Base-by-base conservation (phyloP, 2,329 filamentous ascomycete genomes). In the Chaetomiaceae sp. region DNA sequence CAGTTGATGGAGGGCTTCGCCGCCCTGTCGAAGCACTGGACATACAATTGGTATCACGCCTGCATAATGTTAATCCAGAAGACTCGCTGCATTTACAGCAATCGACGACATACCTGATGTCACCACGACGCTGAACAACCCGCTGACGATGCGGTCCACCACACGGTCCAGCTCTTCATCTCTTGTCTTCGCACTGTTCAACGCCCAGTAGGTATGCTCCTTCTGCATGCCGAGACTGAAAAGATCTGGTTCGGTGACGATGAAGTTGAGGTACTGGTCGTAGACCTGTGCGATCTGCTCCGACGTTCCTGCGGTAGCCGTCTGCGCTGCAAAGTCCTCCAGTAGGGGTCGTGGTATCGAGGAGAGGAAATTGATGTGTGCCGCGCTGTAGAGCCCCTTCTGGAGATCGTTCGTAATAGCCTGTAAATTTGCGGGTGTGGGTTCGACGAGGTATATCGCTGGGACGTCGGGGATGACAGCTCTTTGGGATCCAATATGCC, bases 231-330 rank as follows among this genome's bases (percentile, higher is more conserved):
- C 91, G 57, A 99, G 75, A 66, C 89, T 96, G 73, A 99, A 99
- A 4, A 99, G 77, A 67, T 97, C 92, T 5, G 92, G 91, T 68
- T 99, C 94, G 30, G 89, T 89, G 37, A 97, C 92, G 58, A 97
- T 88, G 65, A 97, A 99, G 71, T 99, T 97, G 49, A 99, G 77
- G 66, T 97, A 97, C 68, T 99, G 94, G 67, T 99, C 94, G 64
- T 86, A 99, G 6, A 99, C 82, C 65, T 96, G 91, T 2, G 91
- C 85, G 58, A 99, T 91, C 64, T 88, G 84, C 62, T 97, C 92
- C 5, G 92, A 85, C 0, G 90, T 96, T 23, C 86, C 89, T 11
- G 90, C 84, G 27, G 87, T 75, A 5, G 90, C 91, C 10, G 92
- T 95, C 67, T 96, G 85, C 14, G 88, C 79, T 4, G 91, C 94